Conservation (phyloP, 306 rosid genomes). For the Medicago arabica region DNA sequence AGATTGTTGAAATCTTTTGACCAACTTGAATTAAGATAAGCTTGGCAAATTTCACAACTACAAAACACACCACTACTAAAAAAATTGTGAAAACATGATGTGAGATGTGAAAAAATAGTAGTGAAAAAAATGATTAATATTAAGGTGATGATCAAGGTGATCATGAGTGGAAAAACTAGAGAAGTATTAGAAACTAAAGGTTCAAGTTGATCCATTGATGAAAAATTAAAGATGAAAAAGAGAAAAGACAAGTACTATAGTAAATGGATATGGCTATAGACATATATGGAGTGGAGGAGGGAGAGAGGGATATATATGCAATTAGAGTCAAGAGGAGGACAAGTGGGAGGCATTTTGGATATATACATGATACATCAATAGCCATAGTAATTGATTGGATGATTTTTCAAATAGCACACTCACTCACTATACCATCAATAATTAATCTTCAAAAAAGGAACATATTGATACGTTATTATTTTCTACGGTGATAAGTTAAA, state of each 20-base stretch:
- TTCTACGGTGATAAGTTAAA: neutral
- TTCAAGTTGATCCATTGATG: conserved; percentile 45
- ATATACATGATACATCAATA: neutral
- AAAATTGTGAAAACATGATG: neutral
- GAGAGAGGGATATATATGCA: conserved; percentile 1
- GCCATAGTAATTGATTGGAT: conserved; percentile 23
- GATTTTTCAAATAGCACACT: neutral
- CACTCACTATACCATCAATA: neutral
- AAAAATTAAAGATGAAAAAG: conserved; percentile 2
- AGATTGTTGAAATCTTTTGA: conserved; percentile 63
- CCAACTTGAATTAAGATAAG: conserved; percentile 72
- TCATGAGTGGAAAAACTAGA: conserved; percentile 12
- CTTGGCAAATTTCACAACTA: conserved; percentile 66
- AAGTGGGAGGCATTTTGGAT: conserved; percentile 35
- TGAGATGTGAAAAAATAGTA: neutral
- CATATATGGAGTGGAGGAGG: neutral
- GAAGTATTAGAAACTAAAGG: conserved; percentile 7
- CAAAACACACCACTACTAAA: conserved; percentile 46
- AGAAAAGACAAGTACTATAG: neutral
- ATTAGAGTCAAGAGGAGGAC: neutral
- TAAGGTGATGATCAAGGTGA: neutral
- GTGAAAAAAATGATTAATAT: neutral
- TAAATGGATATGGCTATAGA: neutral
- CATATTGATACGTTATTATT: neutral
- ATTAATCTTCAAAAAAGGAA: neutral